Percentiles rank a stretch among this genome's conserved stretches.
Evolutionary conservation across 768 basidiomycete genomes (phyloP).

Genomic region (Hygrocybe coccinea): DNA sequence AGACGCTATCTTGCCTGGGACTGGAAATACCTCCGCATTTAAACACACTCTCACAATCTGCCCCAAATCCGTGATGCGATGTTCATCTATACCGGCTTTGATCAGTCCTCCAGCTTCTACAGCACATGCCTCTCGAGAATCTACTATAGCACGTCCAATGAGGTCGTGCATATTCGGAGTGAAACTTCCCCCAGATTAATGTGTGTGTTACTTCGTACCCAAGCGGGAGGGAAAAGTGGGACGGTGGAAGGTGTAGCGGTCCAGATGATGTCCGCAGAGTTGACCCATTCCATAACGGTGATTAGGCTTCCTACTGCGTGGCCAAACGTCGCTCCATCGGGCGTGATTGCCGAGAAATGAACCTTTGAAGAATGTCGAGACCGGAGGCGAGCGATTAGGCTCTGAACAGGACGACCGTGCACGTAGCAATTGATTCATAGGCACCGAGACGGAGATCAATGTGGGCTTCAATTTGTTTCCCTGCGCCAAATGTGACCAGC

Average conservation of each 20-base stretch:
- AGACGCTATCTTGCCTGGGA: background rate
- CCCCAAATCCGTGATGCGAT: constrained; percentile 63
- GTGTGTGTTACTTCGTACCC: constrained; percentile 60
- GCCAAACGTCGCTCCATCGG: background rate
- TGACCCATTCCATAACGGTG: constrained; percentile 32
- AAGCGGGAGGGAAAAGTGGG: constrained; percentile 66
- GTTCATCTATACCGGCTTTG: constrained; percentile 36
- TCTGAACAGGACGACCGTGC: constrained; percentile 50
- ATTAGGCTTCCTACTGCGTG: background rate
- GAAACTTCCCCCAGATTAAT: constrained; percentile 80
- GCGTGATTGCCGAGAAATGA: background rate
- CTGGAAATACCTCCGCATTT: constrained; percentile 5
- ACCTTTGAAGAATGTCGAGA: constrained; percentile 12
- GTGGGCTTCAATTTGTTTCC: no score
- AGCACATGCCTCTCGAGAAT: no score
- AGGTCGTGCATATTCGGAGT: constrained; percentile 68
- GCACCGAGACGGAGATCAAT: no score
- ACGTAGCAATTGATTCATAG: no score
- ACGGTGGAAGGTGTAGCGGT: constrained; percentile 57
- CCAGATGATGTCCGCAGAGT: constrained; percentile 45
- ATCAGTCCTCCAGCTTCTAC: constrained; percentile 82
- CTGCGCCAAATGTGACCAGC: no score
- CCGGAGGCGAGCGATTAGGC: constrained; percentile 30
- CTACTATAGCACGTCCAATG: constrained; percentile 62
- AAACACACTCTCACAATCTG: constrained; percentile 43